Evolutionary conservation across 345 rosid species (phyloP), one percentile per base, ranked within the genome.

Genomic region (Euphorbia tirucalli): DNA sequence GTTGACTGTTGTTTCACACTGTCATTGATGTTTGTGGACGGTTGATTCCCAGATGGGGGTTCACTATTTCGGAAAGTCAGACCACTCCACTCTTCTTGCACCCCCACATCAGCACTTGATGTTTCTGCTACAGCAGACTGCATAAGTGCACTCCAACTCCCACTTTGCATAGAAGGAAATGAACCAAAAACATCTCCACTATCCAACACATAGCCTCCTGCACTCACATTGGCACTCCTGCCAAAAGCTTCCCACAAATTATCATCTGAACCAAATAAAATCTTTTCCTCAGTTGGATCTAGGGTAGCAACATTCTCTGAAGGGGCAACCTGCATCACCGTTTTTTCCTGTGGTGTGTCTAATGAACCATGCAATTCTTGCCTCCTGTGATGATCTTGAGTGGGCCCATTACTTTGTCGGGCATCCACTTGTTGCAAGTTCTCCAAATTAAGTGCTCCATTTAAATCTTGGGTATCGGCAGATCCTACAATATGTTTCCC

Each of bases 101-200:
- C n/a, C 58, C 84, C 86, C 21, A 76, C 67, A 58, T 88, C 89
- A 65, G 77, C 82, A 46, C 80, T 84, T 52, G 94, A 85, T 72
- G 97, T 82, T 86, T 95, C 99, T 63, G 94, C 96, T 25, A 95
- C 90, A 75, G 98, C 99, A 75, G 99, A 92, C 74, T 88, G 98
- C 99, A 95, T 95, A 70, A 95, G 99, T 69, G 99, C 98, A 85
- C 99, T 92, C 99, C 98, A 95, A 73, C 96, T 88, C 77, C 99
- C 99, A 84, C 93, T 89, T 72, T 89, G 97, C 76, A 90, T 25
- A 32, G 96, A 92, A 72, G 97, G 85, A 75, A 83, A 75, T 69
- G 89, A 75, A 77, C 89, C 83, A 27, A 65, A 66, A 65, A 62
- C 24, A 65, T 88, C 96, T 11, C 85, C 43, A 70, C 69, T 73